phyloP scores from a whole-genome alignment of 106 monocot genomes.

The Gastrodia elata region DNA sequence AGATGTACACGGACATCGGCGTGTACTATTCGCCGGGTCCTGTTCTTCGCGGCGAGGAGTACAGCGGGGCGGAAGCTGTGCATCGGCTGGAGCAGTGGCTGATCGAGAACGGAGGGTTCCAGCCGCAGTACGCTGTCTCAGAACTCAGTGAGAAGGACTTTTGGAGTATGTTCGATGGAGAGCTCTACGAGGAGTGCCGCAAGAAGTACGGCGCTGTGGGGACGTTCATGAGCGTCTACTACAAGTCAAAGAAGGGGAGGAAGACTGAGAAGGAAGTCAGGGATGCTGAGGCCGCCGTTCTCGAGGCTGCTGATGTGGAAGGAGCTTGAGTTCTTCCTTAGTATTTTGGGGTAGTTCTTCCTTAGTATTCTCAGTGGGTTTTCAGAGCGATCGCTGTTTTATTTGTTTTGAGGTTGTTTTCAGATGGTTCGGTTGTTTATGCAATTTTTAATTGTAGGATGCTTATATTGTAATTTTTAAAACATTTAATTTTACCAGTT shows the following conservation, averaged over 20 bases:
- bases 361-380: no score
- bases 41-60: conserved; percentile 32
- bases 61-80: conserved; percentile 19
- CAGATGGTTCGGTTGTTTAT: no score
- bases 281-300: conserved; percentile 26
- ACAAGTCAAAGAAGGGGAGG: conserved; percentile 36
- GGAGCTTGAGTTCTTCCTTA: not conserved
- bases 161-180: conserved; percentile 36
- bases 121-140: conserved; percentile 29
- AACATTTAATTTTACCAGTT: no score
- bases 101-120: conserved; percentile 31
- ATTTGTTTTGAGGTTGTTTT: no score
- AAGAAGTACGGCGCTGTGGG: conserved; percentile 27
- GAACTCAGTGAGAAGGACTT: conserved; percentile 40
- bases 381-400: no score
- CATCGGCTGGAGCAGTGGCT: conserved; percentile 24
- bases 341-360: no score
- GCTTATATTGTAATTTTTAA: no score
- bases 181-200: conserved; percentile 31
- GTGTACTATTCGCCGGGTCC: conserved; percentile 20
- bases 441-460: no score
- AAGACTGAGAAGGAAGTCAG: conserved; percentile 36
- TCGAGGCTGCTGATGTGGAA: conserved; percentile 25
- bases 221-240: conserved; percentile 41
- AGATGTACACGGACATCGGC: conserved; percentile 37